A percentile compares a stretch with the other conserved stretches of the same genome.
Conservation (phyloP, 1,139 yeast genomes). For the Hemisphaericaspora lyxosophila region DNA sequence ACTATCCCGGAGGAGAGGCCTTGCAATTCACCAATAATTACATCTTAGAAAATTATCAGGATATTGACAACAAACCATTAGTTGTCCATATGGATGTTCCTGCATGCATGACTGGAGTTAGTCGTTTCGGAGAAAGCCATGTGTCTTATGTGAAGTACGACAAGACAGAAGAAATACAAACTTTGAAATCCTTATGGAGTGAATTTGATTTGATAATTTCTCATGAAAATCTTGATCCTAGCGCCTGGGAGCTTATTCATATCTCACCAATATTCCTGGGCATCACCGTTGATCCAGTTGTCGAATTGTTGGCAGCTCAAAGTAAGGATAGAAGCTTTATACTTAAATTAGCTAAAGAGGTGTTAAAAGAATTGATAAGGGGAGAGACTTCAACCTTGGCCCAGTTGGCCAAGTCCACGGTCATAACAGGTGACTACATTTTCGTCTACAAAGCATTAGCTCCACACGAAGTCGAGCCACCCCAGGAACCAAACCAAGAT, state of each 20-base stretch:
- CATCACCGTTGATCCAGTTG: conserved; percentile 21
- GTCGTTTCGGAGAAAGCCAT: conserved; percentile 66
- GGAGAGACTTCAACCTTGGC: conserved; percentile 18
- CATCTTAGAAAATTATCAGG: conserved; percentile 23
- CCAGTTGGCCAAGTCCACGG: conserved; percentile 21
- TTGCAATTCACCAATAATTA: conserved; percentile 51
- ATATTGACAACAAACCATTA: conserved; percentile 16
- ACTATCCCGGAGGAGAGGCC: conserved; percentile 91
- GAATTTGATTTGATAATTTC: conserved; percentile 62
- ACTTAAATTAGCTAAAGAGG: conserved; percentile 12
- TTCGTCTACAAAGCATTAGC: conserved; percentile 25
- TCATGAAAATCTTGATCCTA: conserved; percentile 24
- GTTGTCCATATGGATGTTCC: conserved; percentile 74
- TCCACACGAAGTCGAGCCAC: not conserved
- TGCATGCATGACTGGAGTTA: conserved; percentile 86
- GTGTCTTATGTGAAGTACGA: conserved; percentile 56
- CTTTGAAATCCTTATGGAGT: conserved; percentile 47
- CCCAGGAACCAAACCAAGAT: too few species aligned
- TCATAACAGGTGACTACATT: conserved; percentile 27
- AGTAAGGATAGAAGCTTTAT: conserved; percentile 11
- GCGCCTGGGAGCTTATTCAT: conserved; percentile 29
- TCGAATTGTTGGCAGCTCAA: conserved; percentile 15
- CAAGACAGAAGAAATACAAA: conserved; percentile 58
- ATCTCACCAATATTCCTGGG: conserved; percentile 23
- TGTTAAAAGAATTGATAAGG: conserved; percentile 20